Evolutionary conservation across 768 basidiomycete genomes (phyloP), one percentile per base, ranked within the genome.

Genomic region (Pleurotus djamor): DNA sequence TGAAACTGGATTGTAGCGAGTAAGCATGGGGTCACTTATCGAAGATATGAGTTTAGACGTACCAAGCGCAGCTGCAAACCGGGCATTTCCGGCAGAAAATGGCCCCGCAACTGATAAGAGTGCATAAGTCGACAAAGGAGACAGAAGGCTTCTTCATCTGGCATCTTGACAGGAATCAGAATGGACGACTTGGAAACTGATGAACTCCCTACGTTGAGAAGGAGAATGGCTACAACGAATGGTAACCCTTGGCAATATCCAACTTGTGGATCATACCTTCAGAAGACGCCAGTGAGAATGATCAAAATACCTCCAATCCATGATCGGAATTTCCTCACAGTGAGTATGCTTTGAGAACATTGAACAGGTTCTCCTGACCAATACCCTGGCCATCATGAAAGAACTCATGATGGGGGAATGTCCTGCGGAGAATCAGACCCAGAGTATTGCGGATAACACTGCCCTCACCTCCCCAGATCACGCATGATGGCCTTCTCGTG

Each of bases 61-160:
- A 92, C 91, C 61, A 99, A 82, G 17, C 96, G 92, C 45, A 95
- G 76, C 69, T 98, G 97, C 4, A 99, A 72, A 64, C 94, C 96
- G 0, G 97, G 97, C 97, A 99, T 99, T 68, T 99, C 96, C 3
- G 97, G 96, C n/a, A 98, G 79, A 74, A 95, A 99, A 74, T 98
- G 96, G 1, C 94, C 94, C 47, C 96, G 87, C 2, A 98, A 80
- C 71, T 96, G 96, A 69, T 99, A 98, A 0, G 96, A 91, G 60
- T 97, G 81, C 97, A 98, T 98, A 13, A 99, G 74, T 56, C 97
- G 82, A 33, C 98, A 95, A 8, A 98, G 82, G 9, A 98, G 84
- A 63, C 91, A 96, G 72, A 99, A 99, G 0, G 96, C 96, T 74
- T 98, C 96, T 76, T 99, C 97, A 62, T 98, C 97, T 21, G 97